These are phyloP conservation scores for Talaromyces ruber DNA, from an alignment of 495 filamentous ascomycete species.

Conservation along the genomic window DNA sequence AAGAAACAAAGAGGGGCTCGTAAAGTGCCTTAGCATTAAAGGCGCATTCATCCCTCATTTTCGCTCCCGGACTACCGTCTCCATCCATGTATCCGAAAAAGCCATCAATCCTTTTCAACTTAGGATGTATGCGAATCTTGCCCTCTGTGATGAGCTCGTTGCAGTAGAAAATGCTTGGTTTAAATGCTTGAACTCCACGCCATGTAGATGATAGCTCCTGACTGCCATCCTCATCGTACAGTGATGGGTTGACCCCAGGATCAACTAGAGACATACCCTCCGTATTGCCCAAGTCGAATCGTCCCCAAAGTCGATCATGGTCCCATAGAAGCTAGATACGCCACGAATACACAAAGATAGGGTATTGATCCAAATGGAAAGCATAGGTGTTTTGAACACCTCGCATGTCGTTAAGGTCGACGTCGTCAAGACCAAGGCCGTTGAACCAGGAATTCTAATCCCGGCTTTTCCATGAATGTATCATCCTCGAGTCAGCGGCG, in stretches of 20 bases:
- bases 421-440: not conserved
- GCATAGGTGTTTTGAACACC: not conserved
- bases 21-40: no score
- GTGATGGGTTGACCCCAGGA: not conserved
- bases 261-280: not conserved
- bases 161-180: not conserved
- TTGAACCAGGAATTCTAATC: not conserved
- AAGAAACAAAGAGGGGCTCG: no score
- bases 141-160: not conserved
- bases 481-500: no score
- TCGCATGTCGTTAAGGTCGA: not conserved
- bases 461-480: no score
- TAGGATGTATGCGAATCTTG: not conserved
- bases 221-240: not conserved
- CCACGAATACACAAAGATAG: not conserved
- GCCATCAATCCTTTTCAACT: not conserved
- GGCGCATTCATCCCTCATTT: no score
- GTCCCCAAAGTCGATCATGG: not conserved
- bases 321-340: not conserved
- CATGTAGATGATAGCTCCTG: not conserved
- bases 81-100: not conserved
- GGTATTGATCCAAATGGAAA: not conserved
- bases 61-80: not conserved
- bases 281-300: not conserved
- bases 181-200: not conserved